These are phyloP conservation scores for Myriosclerotinia scirpicola DNA, from an alignment of 2,329 filamentous ascomycete genomes.

Conservation along the genomic window DNA sequence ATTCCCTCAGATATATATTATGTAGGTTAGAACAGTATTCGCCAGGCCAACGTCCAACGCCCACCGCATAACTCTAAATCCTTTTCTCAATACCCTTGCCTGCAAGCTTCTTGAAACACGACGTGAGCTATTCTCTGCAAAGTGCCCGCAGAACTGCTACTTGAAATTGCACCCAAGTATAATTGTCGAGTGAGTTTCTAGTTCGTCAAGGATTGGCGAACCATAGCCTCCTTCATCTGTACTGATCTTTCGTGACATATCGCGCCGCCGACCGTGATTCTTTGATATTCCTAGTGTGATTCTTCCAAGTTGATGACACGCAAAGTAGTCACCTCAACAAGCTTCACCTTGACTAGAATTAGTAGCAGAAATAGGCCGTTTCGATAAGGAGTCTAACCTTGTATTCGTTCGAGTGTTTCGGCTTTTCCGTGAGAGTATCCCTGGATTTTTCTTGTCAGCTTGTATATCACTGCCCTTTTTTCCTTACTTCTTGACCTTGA, in stretches of 20 bases:
- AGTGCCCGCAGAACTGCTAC: background rate
- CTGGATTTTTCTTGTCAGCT: no score
- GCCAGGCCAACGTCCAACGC: background rate
- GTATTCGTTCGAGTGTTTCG: background rate
- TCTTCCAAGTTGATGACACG: no score
- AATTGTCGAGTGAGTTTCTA: background rate
- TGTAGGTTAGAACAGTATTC: no score
- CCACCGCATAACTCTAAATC: background rate
- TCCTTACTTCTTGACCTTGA: no score
- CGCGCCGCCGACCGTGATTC: no score
- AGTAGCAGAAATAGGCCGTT: background rate
- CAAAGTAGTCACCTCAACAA: background rate
- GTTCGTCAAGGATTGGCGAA: background rate
- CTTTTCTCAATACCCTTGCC: background rate
- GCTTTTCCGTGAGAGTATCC: no score
- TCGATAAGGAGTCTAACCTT: background rate
- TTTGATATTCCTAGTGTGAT: accelerated
- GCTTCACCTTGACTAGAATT: background rate
- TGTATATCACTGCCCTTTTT: no score
- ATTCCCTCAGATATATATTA: background rate
- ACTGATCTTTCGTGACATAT: background rate
- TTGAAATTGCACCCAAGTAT: background rate
- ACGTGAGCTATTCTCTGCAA: no score
- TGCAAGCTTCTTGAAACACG: background rate
- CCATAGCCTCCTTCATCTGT: background rate